Base-by-base conservation (phyloP, 148 eudicot genomes). In the Rhododendron simsii region DNA sequence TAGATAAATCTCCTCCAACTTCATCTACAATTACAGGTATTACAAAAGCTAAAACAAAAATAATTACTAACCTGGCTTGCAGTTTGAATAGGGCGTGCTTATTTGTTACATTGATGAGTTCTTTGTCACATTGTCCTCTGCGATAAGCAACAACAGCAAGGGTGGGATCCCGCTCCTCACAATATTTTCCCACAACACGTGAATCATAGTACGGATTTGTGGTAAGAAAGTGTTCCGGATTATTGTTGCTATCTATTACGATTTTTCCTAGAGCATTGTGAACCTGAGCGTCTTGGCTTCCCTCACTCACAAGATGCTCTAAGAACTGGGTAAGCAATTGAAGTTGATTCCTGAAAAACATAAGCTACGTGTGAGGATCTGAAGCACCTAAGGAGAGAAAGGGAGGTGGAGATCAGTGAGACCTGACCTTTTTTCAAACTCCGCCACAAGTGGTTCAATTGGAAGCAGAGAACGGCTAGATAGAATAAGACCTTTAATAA, bases 381-480 rank as follows among this genome's bases (percentile, higher is more conserved):
- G 10, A 61, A 61, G 28, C 11, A 21, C 28, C 26, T 61, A 6
- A 61, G 69, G 69, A 21, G 11, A 23, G 69, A 61, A 33, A 61
- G 0, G 69, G 69, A 61, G 69, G 69, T n/a, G 2, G 69, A 61
- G 69, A n/a, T n/a, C n/a, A 61, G 23, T 23, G 28, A 10, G 12
- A 21, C 2, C 28, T 61, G 23, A 93, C 98, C 98, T 92, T 88
- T 95, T 95, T 63, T 95, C 98, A 90, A 96, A 95, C 81, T 93
- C 96, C 47, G 89, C 96, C 78, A 95, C 96, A 63, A 95, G 93
- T 74, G 95, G 95, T 82, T 93, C 95, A 51, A 95, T 96, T 12
- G 98, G 93, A 87, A 95, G 96, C 85, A 93, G 93, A 79, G 98
- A 95, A 47, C 95, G 94, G 28, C 92, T 95, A 39, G 98, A 93